A percentile compares a stretch with the other conserved stretches of the same genome.
These are phyloP conservation scores for Leucocoprinus leucothites DNA, from an alignment of 768 basidiomycete species.

Conservation along the genomic window DNA sequence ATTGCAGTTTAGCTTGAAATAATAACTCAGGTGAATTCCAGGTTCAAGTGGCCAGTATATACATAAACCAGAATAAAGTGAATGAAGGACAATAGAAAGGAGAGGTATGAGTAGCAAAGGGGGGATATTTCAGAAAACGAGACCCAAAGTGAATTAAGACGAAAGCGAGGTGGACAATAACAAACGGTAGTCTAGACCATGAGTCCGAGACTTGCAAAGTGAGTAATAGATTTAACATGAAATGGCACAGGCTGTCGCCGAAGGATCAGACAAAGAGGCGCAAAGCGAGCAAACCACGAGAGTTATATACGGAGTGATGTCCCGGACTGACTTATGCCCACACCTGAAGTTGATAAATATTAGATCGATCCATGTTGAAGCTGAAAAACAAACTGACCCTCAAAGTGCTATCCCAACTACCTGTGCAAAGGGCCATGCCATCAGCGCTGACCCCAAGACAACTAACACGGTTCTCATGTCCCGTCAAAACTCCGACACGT, in stretches of 20 bases:
- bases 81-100: slow-evolving; percentile 7
- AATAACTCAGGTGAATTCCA: not conserved
- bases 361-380: slow-evolving; percentile 7
- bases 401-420: slow-evolving; percentile 96
- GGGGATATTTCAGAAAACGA: slow-evolving; percentile 7
- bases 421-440: slow-evolving; percentile 98
- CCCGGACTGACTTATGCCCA: slow-evolving; percentile 62
- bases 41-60: slow-evolving; percentile 11
- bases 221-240: slow-evolving; percentile 51
- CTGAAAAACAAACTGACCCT: slow-evolving; percentile 51
- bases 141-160: slow-evolving; percentile 32
- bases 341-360: slow-evolving; percentile 44
- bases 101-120: slow-evolving; percentile 12
- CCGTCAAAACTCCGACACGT: slow-evolving; percentile 94
- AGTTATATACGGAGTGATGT: slow-evolving; percentile 5
- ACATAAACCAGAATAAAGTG: slow-evolving; percentile 4
- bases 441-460: slow-evolving; percentile 95
- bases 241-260: slow-evolving; percentile 32
- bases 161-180: slow-evolving; percentile 7
- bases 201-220: slow-evolving; percentile 46
- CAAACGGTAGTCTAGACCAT: slow-evolving; percentile 16
- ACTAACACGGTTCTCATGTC: slow-evolving; percentile 97
- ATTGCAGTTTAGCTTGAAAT: no score
- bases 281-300: slow-evolving; percentile 1
- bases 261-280: slow-evolving; percentile 18